Evolutionary conservation across 176 grass and related monocot species (phyloP).

Genomic region (Themeda triandra): DNA sequence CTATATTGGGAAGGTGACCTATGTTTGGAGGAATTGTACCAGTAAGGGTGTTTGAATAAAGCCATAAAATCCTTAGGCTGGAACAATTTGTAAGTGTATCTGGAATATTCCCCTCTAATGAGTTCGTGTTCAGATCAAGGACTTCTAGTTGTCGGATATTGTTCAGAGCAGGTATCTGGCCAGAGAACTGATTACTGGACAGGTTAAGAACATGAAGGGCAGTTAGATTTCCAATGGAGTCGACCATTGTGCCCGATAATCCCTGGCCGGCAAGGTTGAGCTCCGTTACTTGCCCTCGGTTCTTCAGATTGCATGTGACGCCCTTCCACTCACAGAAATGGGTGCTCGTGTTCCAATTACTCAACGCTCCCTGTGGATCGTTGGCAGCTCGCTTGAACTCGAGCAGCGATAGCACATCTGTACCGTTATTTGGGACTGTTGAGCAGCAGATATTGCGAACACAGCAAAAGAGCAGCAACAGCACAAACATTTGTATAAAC

Average conservation of each 20-base stretch:
- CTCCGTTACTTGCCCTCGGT: neutral
- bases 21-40: constrained; percentile 4
- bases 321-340: neutral
- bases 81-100: constrained; percentile 3
- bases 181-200: neutral
- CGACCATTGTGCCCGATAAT: neutral
- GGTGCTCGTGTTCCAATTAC: neutral
- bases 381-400: neutral
- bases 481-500: neutral
- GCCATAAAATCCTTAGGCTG: neutral
- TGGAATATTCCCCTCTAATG: neutral
- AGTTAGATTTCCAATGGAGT: constrained; percentile 2
- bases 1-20: neutral
- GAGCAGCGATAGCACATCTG: neutral
- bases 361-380: neutral
- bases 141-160: too few relatives aligned
- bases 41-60: neutral
- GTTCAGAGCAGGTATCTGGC: neutral
- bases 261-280: neutral
- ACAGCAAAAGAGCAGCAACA: neutral
- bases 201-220: neutral
- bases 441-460: neutral
- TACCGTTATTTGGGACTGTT: neutral
- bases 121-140: neutral
- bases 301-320: neutral